phyloP scores from a whole-genome alignment of 78 protist species.

The Dictyostelium discoideum region dicty_2.7 NC_007088.5:3229001-3229500 shows the following conservation, averaged over 20 bases:
- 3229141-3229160: neutral
- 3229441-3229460: no score
- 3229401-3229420: no score
- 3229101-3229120: neutral
- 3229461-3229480: neutral
- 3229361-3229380: no score
- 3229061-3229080: no score
- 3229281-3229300: neutral
- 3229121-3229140: neutral
- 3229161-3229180: no score
- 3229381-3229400: no score
- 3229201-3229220: neutral
- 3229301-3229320: conserved; percentile 25
- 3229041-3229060: no score
- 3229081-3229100: neutral
- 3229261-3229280: neutral
- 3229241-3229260: neutral
- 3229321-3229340: neutral
- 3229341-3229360: no score
- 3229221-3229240: neutral
- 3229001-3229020: no score
- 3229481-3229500: neutral
- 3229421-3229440: no score
- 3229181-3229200: neutral
- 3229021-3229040: no score